Evolutionary conservation across 371 early-diverging fungal species (phyloP).

Genomic region (Mortierella sp.): DNA sequence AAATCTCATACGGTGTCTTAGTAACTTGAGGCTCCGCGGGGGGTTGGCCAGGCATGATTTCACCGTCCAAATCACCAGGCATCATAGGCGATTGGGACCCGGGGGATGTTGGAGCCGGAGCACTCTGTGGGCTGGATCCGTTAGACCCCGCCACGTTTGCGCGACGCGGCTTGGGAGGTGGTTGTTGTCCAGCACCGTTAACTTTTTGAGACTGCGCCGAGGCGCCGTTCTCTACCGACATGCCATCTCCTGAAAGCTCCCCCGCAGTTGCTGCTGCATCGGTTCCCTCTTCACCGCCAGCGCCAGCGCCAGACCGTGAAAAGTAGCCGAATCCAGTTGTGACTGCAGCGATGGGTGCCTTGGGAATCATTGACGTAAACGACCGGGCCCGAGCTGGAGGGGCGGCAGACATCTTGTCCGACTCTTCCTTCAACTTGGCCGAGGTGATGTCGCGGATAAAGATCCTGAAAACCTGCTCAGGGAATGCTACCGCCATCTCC

Average conservation of each 20-base stretch:
- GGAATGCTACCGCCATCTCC: constrained; percentile 69
- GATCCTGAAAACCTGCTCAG: constrained; percentile 79
- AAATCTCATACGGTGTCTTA: constrained; percentile 23
- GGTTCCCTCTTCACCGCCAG: not conserved
- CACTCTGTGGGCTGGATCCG: not conserved
- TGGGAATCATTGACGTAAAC: constrained; percentile 18
- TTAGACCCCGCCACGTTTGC: not conserved
- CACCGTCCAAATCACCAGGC: not conserved
- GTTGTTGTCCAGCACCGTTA: not conserved
- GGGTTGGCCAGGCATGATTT: constrained; percentile 8
- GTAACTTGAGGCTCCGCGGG: not conserved
- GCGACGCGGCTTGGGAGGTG: not conserved
- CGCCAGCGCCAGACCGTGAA: constrained; percentile 4
- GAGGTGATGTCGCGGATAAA: constrained; percentile 86
- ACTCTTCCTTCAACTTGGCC: constrained; percentile 8
- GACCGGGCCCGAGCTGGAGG: not conserved
- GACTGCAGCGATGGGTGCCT: constrained; percentile 14
- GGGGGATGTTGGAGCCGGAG: not conserved
- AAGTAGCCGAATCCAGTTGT: constrained; percentile 20
- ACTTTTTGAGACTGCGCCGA: not conserved
- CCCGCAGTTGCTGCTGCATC: not conserved
- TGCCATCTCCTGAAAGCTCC: not conserved
- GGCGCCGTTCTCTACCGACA: not conserved
- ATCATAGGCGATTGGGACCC: not conserved
- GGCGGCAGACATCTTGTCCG: not conserved